Evolutionary conservation across 148 eudicot species (phyloP).

Genomic region (Fagopyrum tataricum): DNA sequence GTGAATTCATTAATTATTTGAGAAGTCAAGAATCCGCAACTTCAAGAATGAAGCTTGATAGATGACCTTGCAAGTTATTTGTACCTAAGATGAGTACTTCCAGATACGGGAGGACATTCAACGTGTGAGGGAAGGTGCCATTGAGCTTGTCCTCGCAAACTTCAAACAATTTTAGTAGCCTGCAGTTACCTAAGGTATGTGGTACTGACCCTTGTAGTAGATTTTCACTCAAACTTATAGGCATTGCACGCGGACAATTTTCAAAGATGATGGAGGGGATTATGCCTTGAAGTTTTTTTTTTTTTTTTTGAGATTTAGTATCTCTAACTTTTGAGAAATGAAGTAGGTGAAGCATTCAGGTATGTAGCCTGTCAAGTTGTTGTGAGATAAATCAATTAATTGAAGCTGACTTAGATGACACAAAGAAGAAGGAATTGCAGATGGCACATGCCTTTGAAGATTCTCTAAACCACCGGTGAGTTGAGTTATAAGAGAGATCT

Average conservation of each 20-base stretch:
- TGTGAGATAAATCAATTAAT: constrained; percentile 17
- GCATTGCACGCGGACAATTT: neutral
- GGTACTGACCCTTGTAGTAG: constrained; percentile 14
- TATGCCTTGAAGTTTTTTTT: constrained; percentile 8
- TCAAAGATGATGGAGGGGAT: neutral
- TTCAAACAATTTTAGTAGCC: constrained; percentile 1
- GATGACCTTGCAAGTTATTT: constrained; percentile 8
- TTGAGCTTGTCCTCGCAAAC: constrained; percentile 13
- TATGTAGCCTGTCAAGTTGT: constrained; percentile 16
- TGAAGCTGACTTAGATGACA: neutral
- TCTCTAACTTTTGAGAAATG: neutral
- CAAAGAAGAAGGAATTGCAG: no score
- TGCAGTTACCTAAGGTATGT: constrained; percentile 7
- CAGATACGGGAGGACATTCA: constrained; percentile 4
- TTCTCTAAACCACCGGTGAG: no score
- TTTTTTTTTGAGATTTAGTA: constrained; percentile 11
- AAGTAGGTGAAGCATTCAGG: constrained; percentile 16
- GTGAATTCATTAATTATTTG: constrained; percentile 17
- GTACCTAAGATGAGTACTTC: neutral
- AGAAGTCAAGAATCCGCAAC: constrained; percentile 17
- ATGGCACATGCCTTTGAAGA: neutral
- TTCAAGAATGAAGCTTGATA: neutral
- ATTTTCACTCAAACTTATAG: constrained; percentile 6
- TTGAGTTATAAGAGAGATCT: constrained; percentile 1
- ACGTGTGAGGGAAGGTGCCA: constrained; percentile 14